Evolutionary conservation across 208 protist genomes (phyloP).

Genomic region (Leishmania gerbilli): DNA sequence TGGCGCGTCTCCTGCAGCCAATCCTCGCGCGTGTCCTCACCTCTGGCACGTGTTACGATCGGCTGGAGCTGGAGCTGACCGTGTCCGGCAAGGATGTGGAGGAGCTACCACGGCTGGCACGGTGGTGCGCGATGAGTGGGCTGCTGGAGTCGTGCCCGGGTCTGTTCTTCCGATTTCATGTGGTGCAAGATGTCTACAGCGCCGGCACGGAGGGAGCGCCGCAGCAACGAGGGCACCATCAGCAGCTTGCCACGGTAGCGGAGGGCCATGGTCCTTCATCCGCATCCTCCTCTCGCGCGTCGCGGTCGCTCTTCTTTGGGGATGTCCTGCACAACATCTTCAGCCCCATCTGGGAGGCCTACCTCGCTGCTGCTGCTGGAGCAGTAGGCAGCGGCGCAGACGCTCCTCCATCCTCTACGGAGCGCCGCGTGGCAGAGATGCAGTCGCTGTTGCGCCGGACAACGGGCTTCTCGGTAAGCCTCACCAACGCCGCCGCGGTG

Average conservation of each 20-base stretch:
- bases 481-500: constrained; percentile 41
- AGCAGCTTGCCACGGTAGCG: background rate
- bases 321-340: constrained; percentile 97
- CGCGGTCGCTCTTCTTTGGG: constrained; percentile 54
- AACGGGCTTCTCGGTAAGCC: constrained; percentile 78
- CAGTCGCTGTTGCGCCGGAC: constrained; percentile 91
- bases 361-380: constrained; percentile 38
- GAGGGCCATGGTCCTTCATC: background rate
- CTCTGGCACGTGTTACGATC: constrained; percentile 28
- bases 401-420: background rate
- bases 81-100: constrained; percentile 42
- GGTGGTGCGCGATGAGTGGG: constrained; percentile 67
- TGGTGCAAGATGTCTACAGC: constrained; percentile 67
- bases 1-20: constrained; percentile 48
- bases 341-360: constrained; percentile 96
- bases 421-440: constrained; percentile 55
- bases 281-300: background rate
- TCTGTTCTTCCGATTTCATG: constrained; percentile 50
- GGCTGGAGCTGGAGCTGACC: constrained; percentile 76
- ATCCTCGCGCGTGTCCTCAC: constrained; percentile 40
- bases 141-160: constrained; percentile 33
- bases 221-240: background rate
- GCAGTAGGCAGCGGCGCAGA: background rate
- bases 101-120: constrained; percentile 65
- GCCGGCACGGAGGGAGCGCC: too few species aligned